Evolutionary conservation across 2,329 filamentous ascomycete species (phyloP).

Genomic region (Phyllosticta capitalensis): DNA sequence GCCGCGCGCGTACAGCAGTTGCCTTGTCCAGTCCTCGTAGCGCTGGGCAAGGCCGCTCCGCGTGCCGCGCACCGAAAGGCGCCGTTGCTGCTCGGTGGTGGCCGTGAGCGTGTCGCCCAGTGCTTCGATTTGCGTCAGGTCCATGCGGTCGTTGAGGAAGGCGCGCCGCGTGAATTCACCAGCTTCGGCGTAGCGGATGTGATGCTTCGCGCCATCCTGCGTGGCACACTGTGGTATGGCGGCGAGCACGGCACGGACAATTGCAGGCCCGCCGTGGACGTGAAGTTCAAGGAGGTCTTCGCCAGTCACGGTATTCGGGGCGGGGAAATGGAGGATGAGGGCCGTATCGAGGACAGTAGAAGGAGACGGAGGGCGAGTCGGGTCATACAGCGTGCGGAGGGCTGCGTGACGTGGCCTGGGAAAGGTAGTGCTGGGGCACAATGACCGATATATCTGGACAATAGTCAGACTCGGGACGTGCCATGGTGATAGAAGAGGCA

Average conservation of each 20-base stretch:
- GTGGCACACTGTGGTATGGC: slow-evolving; percentile 54
- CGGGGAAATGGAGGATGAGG: slow-evolving; percentile 72
- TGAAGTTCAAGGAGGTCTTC: slow-evolving; percentile 90
- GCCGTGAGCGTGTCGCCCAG: slow-evolving; percentile 52
- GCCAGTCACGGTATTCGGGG: slow-evolving; percentile 75
- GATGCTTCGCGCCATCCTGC: slow-evolving; percentile 11
- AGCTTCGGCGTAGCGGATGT: slow-evolving; percentile 79
- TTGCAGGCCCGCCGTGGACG: slow-evolving; percentile 84
- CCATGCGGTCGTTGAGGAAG: slow-evolving; percentile 76
- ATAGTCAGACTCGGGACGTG: slow-evolving; percentile 5
- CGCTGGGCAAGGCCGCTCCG: slow-evolving; percentile 58
- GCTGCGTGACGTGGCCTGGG: slow-evolving; percentile 57
- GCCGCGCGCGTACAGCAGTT: slow-evolving; percentile 70
- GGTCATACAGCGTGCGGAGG: slow-evolving; percentile 65
- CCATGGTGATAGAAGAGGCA: slow-evolving; percentile 13
- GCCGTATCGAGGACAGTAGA: slow-evolving; percentile 62
- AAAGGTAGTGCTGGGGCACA: slow-evolving; percentile 47
- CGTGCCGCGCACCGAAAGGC: slow-evolving; percentile 70
- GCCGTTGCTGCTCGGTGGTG: slow-evolving; percentile 85
- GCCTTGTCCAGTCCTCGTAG: slow-evolving; percentile 75
- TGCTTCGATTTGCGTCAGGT: slow-evolving; percentile 71
- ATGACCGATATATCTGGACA: slow-evolving; percentile 51
- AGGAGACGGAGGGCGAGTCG: slow-evolving; percentile 28
- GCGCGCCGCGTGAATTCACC: slow-evolving; percentile 92
- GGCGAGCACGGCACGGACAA: slow-evolving; percentile 73